Conservation (phyloP, 257 asterid species). For the Solanum pennellii region DNA sequence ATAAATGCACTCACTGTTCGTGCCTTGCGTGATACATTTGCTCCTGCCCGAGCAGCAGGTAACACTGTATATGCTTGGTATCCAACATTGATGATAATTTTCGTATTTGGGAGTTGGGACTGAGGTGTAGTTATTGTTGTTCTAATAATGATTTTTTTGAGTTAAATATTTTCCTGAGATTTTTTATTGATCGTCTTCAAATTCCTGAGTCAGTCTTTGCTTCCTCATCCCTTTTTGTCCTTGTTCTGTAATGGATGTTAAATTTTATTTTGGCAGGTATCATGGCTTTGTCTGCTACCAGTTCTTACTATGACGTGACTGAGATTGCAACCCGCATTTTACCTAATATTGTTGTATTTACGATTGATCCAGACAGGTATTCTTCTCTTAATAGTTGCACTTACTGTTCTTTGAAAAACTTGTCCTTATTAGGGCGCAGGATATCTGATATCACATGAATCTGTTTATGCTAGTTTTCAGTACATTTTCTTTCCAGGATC, state of each 20-base stretch:
- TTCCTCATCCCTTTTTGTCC: not conserved
- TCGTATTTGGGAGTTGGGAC: not conserved
- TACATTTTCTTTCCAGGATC: not conserved
- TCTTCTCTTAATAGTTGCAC: not conserved
- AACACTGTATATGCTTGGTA: not conserved
- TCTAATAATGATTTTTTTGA: not conserved
- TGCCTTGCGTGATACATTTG: slow-evolving; percentile 93
- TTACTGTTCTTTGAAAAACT: not conserved
- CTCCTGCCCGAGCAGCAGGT: slow-evolving; percentile 99
- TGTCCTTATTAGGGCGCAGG: not conserved
- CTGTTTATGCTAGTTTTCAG: not conserved
- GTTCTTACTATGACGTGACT: slow-evolving; percentile 77
- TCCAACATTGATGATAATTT: not conserved
- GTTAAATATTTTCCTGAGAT: slow-evolving; percentile 2
- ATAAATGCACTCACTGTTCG: slow-evolving; percentile 95
- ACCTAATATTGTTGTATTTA: slow-evolving; percentile 78
- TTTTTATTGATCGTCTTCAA: not conserved
- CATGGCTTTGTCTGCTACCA: slow-evolving; percentile 92
- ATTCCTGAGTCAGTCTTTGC: not conserved
- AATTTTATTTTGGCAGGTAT: slow-evolving; percentile 43
- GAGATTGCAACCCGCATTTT: slow-evolving; percentile 94
- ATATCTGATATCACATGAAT: not conserved
- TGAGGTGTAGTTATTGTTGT: not conserved
- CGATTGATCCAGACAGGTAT: slow-evolving; percentile 95
- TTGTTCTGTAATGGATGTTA: slow-evolving; percentile 1